These are phyloP conservation scores for Rubroboletus pulcherrimus DNA, from an alignment of 768 basidiomycete species.

Conservation along the genomic window DNA sequence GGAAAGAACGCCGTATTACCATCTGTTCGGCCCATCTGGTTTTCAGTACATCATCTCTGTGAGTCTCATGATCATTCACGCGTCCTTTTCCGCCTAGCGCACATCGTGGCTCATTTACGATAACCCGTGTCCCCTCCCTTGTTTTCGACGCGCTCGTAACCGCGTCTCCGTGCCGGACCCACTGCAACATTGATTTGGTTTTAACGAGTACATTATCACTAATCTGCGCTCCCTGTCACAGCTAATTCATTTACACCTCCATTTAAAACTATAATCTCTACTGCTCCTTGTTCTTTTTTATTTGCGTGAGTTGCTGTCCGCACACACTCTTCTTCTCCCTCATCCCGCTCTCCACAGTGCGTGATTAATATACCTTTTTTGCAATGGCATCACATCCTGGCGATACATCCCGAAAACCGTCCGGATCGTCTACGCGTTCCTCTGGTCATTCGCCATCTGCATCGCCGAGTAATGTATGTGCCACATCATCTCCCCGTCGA, in stretches of 20 bases:
- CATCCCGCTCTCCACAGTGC: conserved; percentile 22
- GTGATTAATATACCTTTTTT: conserved; percentile 27
- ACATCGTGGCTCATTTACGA: conserved; percentile 35
- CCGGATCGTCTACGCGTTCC: conserved; percentile 66
- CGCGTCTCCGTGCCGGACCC: conserved; percentile 31
- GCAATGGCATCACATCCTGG: conserved; percentile 35
- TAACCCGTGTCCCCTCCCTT: conserved; percentile 21
- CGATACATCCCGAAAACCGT: conserved; percentile 60
- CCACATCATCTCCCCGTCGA: background rate
- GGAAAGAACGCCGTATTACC: conserved; percentile 16
- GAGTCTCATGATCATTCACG: conserved; percentile 28
- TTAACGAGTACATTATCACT: conserved; percentile 26
- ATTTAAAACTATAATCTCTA: conserved; percentile 34
- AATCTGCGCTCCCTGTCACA: conserved; percentile 23
- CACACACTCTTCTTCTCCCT: conserved; percentile 10
- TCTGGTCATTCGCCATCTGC: conserved; percentile 57
- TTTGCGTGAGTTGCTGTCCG: conserved; percentile 25
- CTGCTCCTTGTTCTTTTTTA: conserved; percentile 22
- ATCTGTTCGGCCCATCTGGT: conserved; percentile 18
- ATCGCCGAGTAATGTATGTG: conserved; percentile 56
- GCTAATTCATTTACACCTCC: conserved; percentile 35
- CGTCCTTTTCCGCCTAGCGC: conserved; percentile 24
- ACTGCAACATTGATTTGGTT: conserved; percentile 8
- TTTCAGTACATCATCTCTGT: conserved; percentile 31
- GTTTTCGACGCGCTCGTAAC: conserved; percentile 28